Evolutionary conservation across 2,329 filamentous ascomycete species (phyloP).

Genomic region (Tolypocladium tropicale): DNA sequence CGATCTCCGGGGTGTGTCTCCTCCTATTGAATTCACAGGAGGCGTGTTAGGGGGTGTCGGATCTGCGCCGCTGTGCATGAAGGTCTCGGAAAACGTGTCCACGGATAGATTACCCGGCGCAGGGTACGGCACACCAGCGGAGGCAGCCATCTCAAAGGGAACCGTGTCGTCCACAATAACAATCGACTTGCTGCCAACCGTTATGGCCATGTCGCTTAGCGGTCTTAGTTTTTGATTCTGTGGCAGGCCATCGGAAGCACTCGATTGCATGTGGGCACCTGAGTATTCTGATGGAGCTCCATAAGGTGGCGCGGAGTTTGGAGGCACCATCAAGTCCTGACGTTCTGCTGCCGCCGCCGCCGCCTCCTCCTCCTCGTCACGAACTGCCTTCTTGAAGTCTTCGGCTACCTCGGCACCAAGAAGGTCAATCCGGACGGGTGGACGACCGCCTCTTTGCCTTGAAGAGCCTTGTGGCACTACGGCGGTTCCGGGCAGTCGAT

Average conservation of each 20-base stretch:
- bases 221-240: conserved; percentile 27
- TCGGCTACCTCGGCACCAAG: conserved; percentile 70
- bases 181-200: conserved; percentile 79
- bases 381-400: conserved; percentile 67
- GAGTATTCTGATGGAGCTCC: conserved; percentile 29
- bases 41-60: conserved; percentile 54
- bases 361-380: conserved; percentile 63
- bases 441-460: conserved; percentile 31
- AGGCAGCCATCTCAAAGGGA: conserved; percentile 34
- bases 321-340: conserved; percentile 9
- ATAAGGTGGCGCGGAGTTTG: conserved; percentile 15
- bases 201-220: conserved; percentile 49
- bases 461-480: conserved; percentile 46
- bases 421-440: conserved; percentile 64
- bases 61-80: conserved; percentile 37
- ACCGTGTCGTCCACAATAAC: conserved; percentile 70
- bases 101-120: conserved; percentile 33
- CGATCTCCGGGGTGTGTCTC: conserved; percentile 41
- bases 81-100: conserved; percentile 43
- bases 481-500: conserved; percentile 48
- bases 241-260: conserved; percentile 21
- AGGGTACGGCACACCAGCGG: conserved; percentile 36
- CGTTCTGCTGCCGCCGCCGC: conserved; percentile 25
- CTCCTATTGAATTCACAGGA: conserved; percentile 30
- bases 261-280: conserved; percentile 30